Percentiles rank a stretch among this genome's conserved stretches.
These are phyloP conservation scores for Komagataella mondaviorum DNA, from an alignment of 805 yeast species.

Conservation along the genomic window DNA sequence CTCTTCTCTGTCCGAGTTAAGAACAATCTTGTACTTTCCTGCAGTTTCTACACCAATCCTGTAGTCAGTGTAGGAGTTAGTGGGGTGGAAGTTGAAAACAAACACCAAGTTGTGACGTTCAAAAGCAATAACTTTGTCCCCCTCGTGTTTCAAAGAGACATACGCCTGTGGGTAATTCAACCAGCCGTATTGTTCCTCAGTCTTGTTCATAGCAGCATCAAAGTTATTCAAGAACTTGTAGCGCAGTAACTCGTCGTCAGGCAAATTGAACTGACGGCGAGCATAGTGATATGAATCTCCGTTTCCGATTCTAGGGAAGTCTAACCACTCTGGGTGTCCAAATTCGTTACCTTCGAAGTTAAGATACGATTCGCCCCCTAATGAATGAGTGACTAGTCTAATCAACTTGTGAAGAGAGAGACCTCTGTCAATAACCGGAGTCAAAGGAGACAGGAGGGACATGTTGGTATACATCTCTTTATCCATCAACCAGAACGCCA, in stretches of 20 bases:
- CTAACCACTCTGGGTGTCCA: conserved; percentile 99
- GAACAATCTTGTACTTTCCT: conserved; percentile 62
- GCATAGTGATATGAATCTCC: conserved; percentile 86
- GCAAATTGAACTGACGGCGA: conserved; percentile 84
- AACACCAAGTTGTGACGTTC: conserved; percentile 81
- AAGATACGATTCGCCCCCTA: conserved; percentile 96
- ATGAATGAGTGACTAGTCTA: conserved; percentile 69
- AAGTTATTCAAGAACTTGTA: conserved; percentile 71
- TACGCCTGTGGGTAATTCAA: conserved; percentile 62
- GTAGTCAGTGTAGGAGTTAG: conserved; percentile 72
- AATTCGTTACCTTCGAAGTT: conserved; percentile 97
- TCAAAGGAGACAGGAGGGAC: conserved; percentile 62
- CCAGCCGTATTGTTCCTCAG: conserved; percentile 60
- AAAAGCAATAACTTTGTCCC: conserved; percentile 78
- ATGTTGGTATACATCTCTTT: conserved; percentile 95
- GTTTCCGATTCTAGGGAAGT: conserved; percentile 88
- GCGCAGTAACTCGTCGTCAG: conserved; percentile 67
- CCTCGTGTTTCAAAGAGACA: conserved; percentile 77
- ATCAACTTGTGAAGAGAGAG: conserved; percentile 84
- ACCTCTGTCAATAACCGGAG: conserved; percentile 80
- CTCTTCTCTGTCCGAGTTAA: conserved; percentile 57
- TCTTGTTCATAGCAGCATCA: conserved; percentile 72
- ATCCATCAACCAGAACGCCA: conserved; percentile 98
- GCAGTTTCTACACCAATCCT: conserved; percentile 78
- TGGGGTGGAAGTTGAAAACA: conserved; percentile 83